Evolutionary conservation across 805 yeast species (phyloP), one percentile per base, ranked within the genome.

Genomic region (Suhomyces sp.): DNA sequence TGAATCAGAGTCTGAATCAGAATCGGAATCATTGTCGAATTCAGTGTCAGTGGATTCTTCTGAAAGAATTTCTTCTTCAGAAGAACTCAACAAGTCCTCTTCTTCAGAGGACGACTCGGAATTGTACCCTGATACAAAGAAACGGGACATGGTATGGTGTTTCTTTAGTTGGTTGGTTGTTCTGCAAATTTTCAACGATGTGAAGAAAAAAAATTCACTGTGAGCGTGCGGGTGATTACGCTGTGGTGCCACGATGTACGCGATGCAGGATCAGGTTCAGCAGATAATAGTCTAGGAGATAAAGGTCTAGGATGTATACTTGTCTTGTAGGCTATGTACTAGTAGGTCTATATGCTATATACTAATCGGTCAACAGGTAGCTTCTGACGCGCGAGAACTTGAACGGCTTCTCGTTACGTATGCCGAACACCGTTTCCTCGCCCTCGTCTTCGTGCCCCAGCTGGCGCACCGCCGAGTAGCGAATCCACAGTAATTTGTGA

Each of bases 351-450:
- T 27, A 12, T 1, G 31, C 31, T 33, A 27, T 44, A 6, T 13
- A 41, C 41, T 50, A 55, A 40, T 55, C 53, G 25, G 51, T 50
- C 19, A 43, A 39, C 13, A 53, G 56, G 57, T 72, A 77, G 41
- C 76, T 68, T 54, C 70, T 74, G 1, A 86, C 93, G 46, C 87
- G 72, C 54, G 87, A 84, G 62, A 90, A 92, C 59, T 79, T 82
- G 68, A 89, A 92, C 10, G 91, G 84, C 59, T 85, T 86, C 63
- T 92, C 97, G 57, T 88, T 87, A 35, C 73, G 76, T 53, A 87
- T 66, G 4, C 82, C 75, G 59, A 89, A 81, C 39, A 71, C 73
- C 12, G 66, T 60, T n/a, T 58, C 54, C 48, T 81, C 81, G 9
- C 78, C 76, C 45, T 78, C 83, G 24, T 84, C 76, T 35, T 71